Evolutionary conservation across 352 stramenopile species (phyloP).

Genomic region (Globisporangium okanoganense): DNA sequence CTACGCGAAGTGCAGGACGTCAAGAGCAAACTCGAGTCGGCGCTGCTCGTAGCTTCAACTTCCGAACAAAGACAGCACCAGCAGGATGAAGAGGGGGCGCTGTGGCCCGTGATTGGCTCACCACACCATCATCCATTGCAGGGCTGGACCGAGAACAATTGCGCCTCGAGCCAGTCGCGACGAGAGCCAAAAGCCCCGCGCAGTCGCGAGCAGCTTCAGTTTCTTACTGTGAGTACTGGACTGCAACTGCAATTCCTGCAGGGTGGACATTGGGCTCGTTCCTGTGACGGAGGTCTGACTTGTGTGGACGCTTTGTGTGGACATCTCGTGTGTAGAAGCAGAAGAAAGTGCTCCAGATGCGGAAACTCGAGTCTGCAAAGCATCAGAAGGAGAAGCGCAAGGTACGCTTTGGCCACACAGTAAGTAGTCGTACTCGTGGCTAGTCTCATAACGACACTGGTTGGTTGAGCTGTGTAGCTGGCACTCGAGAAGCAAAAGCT

Average conservation of each 20-base stretch:
- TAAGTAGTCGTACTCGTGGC: too few relatives aligned
- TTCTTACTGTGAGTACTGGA: slow-evolving; percentile 38
- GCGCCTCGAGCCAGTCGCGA: neutral
- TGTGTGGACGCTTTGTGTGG: neutral
- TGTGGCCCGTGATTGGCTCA: neutral
- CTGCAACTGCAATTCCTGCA: neutral
- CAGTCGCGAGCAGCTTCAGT: slow-evolving; percentile 46
- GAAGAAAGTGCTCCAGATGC: slow-evolving; percentile 36
- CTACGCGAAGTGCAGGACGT: slow-evolving; percentile 46
- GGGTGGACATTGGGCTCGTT: neutral
- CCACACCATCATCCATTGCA: neutral
- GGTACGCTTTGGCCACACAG: too few relatives aligned
- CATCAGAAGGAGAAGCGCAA: slow-evolving; percentile 51
- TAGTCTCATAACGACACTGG: neutral
- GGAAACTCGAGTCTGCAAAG: slow-evolving; percentile 38
- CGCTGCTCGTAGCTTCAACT: slow-evolving; percentile 3
- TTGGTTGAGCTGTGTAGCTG: slow-evolving; percentile 12
- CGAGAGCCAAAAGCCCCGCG: slow-evolving; percentile 20
- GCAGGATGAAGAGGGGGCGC: neutral
- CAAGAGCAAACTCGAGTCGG: slow-evolving; percentile 35
- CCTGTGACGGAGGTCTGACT: neutral
- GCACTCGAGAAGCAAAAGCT: slow-evolving; percentile 38
- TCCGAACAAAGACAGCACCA: neutral
- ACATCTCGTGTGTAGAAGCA: slow-evolving; percentile 33
- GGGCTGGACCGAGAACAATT: neutral